Conservation (phyloP, 495 filamentous ascomycete species). For the Durotheca rogersii region DNA sequence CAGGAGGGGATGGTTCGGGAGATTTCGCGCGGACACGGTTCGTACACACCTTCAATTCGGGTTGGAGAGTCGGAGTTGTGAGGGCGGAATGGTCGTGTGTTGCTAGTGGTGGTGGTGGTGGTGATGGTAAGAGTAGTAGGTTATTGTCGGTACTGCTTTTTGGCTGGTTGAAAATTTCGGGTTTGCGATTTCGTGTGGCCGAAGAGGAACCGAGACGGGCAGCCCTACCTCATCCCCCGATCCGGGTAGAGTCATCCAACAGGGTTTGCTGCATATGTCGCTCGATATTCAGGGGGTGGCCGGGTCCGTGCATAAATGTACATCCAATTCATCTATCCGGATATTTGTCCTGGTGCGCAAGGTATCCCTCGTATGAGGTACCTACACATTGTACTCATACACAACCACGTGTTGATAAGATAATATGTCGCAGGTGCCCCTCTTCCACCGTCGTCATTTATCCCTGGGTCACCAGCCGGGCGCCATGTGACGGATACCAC, state of each 20-base stretch:
- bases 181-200: constrained; percentile 38
- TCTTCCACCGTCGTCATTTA: constrained; percentile 21
- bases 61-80: constrained; percentile 32
- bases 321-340: too few species aligned
- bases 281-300: too few species aligned
- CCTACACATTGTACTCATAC: too few species aligned
- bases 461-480: constrained; percentile 18
- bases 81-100: constrained; percentile 8
- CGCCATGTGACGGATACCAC: constrained; percentile 23
- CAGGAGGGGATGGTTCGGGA: too few species aligned
- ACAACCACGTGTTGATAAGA: constrained; percentile 19
- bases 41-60: constrained; percentile 30
- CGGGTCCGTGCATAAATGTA: too few species aligned
- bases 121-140: too few species aligned
- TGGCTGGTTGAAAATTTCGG: constrained; percentile 29
- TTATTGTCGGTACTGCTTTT: too few species aligned
- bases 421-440: constrained; percentile 13
- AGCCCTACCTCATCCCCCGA: constrained; percentile 15
- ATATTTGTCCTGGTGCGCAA: too few species aligned
- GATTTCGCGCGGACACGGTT: too few species aligned
- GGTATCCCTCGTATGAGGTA: not conserved
- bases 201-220: constrained; percentile 31
- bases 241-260: not conserved
- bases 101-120: constrained; percentile 1
- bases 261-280: too few species aligned